Evolutionary conservation across 2,329 filamentous ascomycete genomes (phyloP), one percentile per base, ranked within the genome.

Genomic region (Neopestalotiopsis clavispora): DNA sequence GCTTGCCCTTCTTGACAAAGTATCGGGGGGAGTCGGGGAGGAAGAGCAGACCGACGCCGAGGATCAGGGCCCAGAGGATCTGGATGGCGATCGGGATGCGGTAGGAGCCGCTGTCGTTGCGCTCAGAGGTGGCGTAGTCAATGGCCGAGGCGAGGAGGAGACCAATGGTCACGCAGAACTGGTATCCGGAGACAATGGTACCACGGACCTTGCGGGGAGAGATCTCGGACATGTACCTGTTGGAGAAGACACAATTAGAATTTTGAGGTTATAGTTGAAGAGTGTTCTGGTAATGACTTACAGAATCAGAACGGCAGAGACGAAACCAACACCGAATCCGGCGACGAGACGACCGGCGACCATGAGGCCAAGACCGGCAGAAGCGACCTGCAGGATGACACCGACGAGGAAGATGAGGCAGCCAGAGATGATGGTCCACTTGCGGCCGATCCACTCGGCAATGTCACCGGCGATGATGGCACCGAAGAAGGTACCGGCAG

Each of bases 1-100:
- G 84, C 70, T 89, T 84, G 68, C 92, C 92, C 80, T 90, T 91
- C 86, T 93, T 94, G 82, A 97, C 92, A 76, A 88, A 95, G 86
- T 91, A 97, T 77, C 94, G 91, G 64, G 94, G 94, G 0, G 93
- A 95, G 80, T 97, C 94, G 69, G 94, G 94, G 7, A 97, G 90
- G 76, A 94, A 80, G 73, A 94, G 80, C 34, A 97, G 87, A 76
- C 94, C 94, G 62, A 76, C 77, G 45, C 82, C 92, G 23, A 97
- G 90, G 72, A 97, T 91, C 56, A 94, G 32, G 63, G 92, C 93
- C 91, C 93, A 97, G 68, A 89, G 81, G 81, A 95, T 93, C 83
- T 97, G 94, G 66, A 97, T 84, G 64, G 81, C 89, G 74, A 97
- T 94, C 67, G 93, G 92, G 69, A 97, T 94, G 72, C 94, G 91